These are phyloP conservation scores for Pichia manshurica DNA, from an alignment of 805 yeast species.

Conservation along the genomic window DNA sequence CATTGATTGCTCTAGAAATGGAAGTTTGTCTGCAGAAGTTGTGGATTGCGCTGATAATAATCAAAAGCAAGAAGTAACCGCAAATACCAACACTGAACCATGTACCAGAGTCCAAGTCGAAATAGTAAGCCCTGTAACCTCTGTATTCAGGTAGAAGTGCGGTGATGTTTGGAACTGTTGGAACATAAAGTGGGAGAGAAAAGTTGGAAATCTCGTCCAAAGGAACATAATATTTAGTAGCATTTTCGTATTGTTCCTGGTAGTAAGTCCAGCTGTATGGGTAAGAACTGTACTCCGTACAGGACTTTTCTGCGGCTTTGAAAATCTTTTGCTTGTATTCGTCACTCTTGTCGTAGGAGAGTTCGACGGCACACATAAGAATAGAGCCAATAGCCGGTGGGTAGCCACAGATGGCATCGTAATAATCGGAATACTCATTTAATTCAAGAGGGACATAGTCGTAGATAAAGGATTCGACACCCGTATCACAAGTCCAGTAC, in stretches of 20 bases:
- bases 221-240: conserved; percentile 21
- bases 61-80: conserved; percentile 36
- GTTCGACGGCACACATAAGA: conserved; percentile 12
- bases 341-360: conserved; percentile 6
- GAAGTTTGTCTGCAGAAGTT: conserved; percentile 29
- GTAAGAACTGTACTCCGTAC: conserved; percentile 12
- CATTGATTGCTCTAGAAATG: conserved; percentile 25
- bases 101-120: conserved; percentile 25
- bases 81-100: conserved; percentile 33
- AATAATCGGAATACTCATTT: conserved; percentile 3
- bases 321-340: conserved; percentile 2
- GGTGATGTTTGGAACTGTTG: conserved; percentile 15
- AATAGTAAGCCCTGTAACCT: conserved; percentile 18
- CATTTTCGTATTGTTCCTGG: conserved; percentile 26
- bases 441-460: conserved; percentile 12
- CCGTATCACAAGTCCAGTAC: conserved; percentile 16
- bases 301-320: not conserved
- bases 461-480: conserved; percentile 6
- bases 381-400: conserved; percentile 18
- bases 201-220: conserved; percentile 9
- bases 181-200: conserved; percentile 14
- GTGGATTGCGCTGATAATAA: conserved; percentile 32
- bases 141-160: not conserved
- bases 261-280: conserved; percentile 18
- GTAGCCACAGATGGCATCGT: conserved; percentile 14